Base-by-base conservation (phyloP, 2,329 filamentous ascomycete genomes). In the Epichloe sp. region DNA sequence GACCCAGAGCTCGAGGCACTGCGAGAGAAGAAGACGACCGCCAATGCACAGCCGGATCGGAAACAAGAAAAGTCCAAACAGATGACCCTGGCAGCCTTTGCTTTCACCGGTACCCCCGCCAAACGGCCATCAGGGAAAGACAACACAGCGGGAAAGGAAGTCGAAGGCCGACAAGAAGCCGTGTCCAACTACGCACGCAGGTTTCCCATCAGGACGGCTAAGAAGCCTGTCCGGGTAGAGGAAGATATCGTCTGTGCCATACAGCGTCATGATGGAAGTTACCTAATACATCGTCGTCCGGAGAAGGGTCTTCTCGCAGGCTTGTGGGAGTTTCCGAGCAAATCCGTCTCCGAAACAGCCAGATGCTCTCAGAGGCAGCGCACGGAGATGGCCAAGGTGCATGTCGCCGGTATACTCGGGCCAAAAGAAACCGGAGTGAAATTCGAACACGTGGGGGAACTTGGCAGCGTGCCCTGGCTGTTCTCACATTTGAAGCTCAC, bases 401-500 rank as follows among this genome's bases (percentile, higher is more conserved):
- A 68, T 50, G 67, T 68, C 4, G 14, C 12, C 5, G 19, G 42
- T 34, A 19, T 52, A 2, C 23, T 52, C 4, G 45, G 11, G 10
- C 12, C 4, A 3, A n/a, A 36, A 2, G 50, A 17, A 17, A 17
- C 19, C 31, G 12, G 23, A 4, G 49, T 50, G 12, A 54, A 56
- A 2, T 48, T 67, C 17, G 66, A 62, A 45, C 60, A 72, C 43
- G 54, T 64, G 0, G 62, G 62, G 0, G 73, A 76, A 35, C 54
- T 79, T n/a, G 77, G 72, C 0, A 74, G 65, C 43, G 70, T 80
- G 12, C 76, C 76, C 0, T 80, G 77, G 77, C 60, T 75, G 6
- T 80, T 79, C 54, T 79, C 77, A 1, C 77, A 80, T 50, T 60
- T 80, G 1, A 75, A 71, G 61, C 60, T 79, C 55, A 75, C 71